Conservation (phyloP, 257 asterid species). For the Leonotis leonurus region DNA sequence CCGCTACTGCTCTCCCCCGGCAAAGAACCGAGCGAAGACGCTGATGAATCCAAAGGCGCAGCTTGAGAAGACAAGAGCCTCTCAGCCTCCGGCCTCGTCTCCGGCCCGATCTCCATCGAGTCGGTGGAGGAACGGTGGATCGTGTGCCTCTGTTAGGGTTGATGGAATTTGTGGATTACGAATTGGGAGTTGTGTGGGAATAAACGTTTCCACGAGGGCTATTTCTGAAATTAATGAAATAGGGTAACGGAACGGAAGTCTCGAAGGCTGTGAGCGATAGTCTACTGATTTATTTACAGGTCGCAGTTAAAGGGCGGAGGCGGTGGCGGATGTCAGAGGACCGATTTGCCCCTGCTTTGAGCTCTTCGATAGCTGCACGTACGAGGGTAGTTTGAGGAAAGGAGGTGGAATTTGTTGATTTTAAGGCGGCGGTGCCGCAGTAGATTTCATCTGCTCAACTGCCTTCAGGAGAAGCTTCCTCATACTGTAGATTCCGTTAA, state of each 20-base stretch:
- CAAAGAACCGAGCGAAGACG: constrained; percentile 42
- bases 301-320: too few relatives aligned
- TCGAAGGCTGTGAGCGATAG: not conserved
- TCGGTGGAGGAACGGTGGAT: constrained; percentile 34
- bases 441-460: constrained; percentile 14
- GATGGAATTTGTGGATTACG: constrained; percentile 15
- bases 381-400: constrained; percentile 15
- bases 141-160: constrained; percentile 41
- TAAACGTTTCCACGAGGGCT: not conserved
- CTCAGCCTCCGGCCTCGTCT: constrained; percentile 35
- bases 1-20: constrained; percentile 28
- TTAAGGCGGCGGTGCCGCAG: constrained; percentile 19
- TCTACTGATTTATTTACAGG: constrained; percentile 11
- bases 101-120: constrained; percentile 85
- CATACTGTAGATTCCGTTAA: not conserved
- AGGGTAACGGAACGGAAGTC: not conserved
- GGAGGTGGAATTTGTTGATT: not conserved
- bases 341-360: constrained; percentile 10
- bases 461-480: constrained; percentile 6
- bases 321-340: not conserved
- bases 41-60: constrained; percentile 26
- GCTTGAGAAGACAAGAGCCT: constrained; percentile 29
- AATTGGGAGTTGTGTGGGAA: constrained; percentile 11
- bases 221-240: not conserved
- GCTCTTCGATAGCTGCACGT: not conserved